Evolutionary conservation across 345 rosid species (phyloP).

Genomic region (Eucalyptus sideroxylon): DNA sequence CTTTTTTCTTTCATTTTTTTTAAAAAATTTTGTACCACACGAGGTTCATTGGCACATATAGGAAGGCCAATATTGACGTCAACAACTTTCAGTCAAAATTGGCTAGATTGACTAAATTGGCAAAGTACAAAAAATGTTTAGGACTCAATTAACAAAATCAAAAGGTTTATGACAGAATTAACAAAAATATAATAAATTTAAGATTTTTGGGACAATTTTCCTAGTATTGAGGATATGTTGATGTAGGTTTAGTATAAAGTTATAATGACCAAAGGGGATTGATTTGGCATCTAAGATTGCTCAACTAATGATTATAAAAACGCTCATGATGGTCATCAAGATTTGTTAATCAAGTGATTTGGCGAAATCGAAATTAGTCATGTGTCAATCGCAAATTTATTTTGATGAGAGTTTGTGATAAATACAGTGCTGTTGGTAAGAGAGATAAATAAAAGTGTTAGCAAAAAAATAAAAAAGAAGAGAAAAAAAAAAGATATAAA

Average conservation of each 20-base stretch:
- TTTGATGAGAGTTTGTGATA: neutral
- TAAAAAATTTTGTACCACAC: no score
- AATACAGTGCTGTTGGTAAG: fast-evolving
- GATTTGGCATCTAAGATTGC: neutral
- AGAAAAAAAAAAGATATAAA: neutral
- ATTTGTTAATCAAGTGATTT: neutral
- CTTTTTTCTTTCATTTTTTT: no score
- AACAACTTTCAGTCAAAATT: no score
- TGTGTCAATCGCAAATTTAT: neutral
- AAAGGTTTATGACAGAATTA: no score
- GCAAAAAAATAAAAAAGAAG: neutral
- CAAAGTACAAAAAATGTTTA: no score
- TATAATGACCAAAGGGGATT: neutral
- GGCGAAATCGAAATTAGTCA: neutral
- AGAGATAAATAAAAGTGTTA: neutral
- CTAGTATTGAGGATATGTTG: neutral
- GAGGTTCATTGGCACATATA: no score
- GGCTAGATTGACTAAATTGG: neutral
- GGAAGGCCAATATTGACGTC: no score
- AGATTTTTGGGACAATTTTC: neutral
- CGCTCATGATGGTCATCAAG: neutral
- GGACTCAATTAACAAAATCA: no score
- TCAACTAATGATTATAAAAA: neutral
- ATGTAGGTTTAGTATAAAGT: neutral
- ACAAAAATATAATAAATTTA: no score